A percentile compares a stretch with the other conserved stretches of the same genome.
Evolutionary conservation across 2,329 filamentous ascomycete species (phyloP).

Genomic region (Cordyceps cicadae): DNA sequence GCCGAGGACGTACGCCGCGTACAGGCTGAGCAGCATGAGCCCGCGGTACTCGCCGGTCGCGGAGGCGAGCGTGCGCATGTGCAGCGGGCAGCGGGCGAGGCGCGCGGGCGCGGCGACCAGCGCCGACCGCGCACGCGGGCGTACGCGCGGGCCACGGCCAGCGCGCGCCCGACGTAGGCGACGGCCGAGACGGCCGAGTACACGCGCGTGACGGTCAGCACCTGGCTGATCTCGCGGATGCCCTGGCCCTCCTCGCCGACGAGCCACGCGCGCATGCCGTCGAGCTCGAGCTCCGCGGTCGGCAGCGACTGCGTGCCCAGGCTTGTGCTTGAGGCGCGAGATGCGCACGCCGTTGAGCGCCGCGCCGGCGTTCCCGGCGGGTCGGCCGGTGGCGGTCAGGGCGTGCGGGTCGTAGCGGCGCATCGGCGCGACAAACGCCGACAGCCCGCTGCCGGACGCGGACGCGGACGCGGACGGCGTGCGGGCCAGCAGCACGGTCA

Average conservation of each 20-base stretch:
- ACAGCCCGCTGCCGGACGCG: constrained; percentile 41
- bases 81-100: constrained; percentile 44
- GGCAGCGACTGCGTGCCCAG: constrained; percentile 62
- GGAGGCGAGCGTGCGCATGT: constrained; percentile 50
- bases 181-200: constrained; percentile 47
- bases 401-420: constrained; percentile 31
- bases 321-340: constrained; percentile 62
- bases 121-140: constrained; percentile 47
- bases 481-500: constrained; percentile 53
- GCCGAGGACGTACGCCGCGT: constrained; percentile 46
- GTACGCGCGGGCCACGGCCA: constrained; percentile 51
- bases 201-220: constrained; percentile 59
- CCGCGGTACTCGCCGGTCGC: constrained; percentile 48
- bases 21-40: constrained; percentile 47
- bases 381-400: constrained; percentile 21
- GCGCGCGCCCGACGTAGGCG: constrained; percentile 45
- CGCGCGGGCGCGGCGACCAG: constrained; percentile 33
- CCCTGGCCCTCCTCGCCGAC: constrained; percentile 60
- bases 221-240: constrained; percentile 57
- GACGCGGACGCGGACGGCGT: too few species aligned
- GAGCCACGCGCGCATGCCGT: constrained; percentile 55
- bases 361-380: constrained; percentile 19
- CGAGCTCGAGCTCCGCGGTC: constrained; percentile 62
- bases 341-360: constrained; percentile 61
- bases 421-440: constrained; percentile 59